A percentile compares a stretch with the other conserved stretches of the same genome.
These are phyloP conservation scores for Lithohypha guttulata DNA, from an alignment of 2,329 filamentous ascomycete species.

Conservation along the genomic window DNA sequence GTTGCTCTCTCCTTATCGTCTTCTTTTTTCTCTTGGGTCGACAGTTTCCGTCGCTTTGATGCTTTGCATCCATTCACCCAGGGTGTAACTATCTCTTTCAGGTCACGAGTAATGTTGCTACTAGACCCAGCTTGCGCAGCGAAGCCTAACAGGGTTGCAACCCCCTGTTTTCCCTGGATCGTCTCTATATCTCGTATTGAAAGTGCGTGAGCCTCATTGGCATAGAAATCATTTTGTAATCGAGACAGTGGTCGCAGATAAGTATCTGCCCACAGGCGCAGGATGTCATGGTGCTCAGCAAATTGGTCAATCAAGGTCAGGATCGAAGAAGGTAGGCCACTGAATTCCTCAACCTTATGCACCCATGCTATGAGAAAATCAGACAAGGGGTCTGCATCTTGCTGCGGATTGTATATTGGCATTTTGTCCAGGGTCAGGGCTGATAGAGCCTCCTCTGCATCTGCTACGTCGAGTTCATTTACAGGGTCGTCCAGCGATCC, in stretches of 20 bases:
- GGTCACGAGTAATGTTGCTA: slow-evolving; percentile 40
- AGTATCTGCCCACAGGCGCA: slow-evolving; percentile 51
- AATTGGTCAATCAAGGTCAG: slow-evolving; percentile 48
- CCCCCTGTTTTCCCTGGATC: slow-evolving; percentile 40
- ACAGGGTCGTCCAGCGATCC: neutral
- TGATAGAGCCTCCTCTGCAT: slow-evolving; percentile 33
- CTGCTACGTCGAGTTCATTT: slow-evolving; percentile 21
- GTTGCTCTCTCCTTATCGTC: slow-evolving; percentile 19
- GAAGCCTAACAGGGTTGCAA: slow-evolving; percentile 44
- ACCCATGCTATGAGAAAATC: slow-evolving; percentile 51
- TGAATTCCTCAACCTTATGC: slow-evolving; percentile 48
- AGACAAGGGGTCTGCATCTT: slow-evolving; percentile 40
- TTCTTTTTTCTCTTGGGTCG: slow-evolving; percentile 22
- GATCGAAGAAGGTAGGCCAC: slow-evolving; percentile 46
- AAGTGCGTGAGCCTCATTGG: slow-evolving; percentile 34
- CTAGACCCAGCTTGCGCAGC: slow-evolving; percentile 26
- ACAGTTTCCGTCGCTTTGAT: slow-evolving; percentile 43
- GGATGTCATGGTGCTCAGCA: slow-evolving; percentile 39
- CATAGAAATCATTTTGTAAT: slow-evolving; percentile 53
- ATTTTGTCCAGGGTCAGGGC: slow-evolving; percentile 36
- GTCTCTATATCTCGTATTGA: slow-evolving; percentile 44
- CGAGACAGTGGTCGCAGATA: slow-evolving; percentile 48
- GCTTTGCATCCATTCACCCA: slow-evolving; percentile 51
- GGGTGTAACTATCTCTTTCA: slow-evolving; percentile 49
- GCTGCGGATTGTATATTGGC: slow-evolving; percentile 37